phyloP scores from a whole-genome alignment of 768 basidiomycete genomes.

The Lactarius sanguifluus region DNA sequence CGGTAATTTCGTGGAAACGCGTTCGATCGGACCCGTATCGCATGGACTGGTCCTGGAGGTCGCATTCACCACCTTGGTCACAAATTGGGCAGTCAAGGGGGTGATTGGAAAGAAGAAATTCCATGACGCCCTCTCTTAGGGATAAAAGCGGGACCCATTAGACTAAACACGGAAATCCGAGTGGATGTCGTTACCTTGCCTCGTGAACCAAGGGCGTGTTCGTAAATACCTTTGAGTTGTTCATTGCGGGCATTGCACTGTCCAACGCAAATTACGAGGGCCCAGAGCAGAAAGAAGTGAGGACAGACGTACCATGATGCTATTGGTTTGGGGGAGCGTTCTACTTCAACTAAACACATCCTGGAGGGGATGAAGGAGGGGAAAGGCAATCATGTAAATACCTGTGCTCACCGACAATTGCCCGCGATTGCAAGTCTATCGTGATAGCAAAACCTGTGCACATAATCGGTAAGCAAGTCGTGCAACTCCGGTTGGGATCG shows the following conservation, averaged over 20 bases:
- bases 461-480: neutral
- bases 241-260: conserved; percentile 98
- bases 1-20: conserved; percentile 96
- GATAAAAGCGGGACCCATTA: conserved; percentile 33
- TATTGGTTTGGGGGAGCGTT: conserved; percentile 90
- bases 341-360: conserved; percentile 99
- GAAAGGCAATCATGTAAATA: neutral
- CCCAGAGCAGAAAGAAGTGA: conserved; percentile 18
- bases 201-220: conserved; percentile 90
- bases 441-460: conserved; percentile 76
- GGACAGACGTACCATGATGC: conserved; percentile 73
- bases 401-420: conserved; percentile 78
- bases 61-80: conserved; percentile 98
- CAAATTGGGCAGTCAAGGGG: conserved; percentile 98
- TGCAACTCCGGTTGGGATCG: neutral
- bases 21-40: conserved; percentile 97
- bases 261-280: conserved; percentile 11
- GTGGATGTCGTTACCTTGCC: conserved; percentile 56
- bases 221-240: conserved; percentile 87
- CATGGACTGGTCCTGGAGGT: conserved; percentile 99
- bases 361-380: conserved; percentile 40
- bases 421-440: conserved; percentile 96
- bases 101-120: conserved; percentile 96
- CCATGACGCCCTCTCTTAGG: conserved; percentile 91
- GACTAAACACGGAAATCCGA: conserved; percentile 23